Percentiles rank a stretch among this genome's conserved stretches.
Evolutionary conservation across 331 rosid species (phyloP).

Genomic region (Stylosanthes scabra): DNA sequence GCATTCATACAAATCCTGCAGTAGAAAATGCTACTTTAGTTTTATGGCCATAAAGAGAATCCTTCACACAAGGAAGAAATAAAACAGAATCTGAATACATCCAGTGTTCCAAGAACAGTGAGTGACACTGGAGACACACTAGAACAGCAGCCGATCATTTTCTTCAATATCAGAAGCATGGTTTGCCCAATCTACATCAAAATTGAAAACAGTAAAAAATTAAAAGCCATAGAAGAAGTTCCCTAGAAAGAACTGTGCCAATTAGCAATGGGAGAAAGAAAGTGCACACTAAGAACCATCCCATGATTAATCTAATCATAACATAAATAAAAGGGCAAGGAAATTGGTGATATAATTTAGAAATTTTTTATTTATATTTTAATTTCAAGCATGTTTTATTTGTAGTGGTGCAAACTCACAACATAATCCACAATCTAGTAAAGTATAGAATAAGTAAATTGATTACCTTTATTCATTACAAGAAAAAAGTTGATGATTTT

Average conservation of each 20-base stretch:
- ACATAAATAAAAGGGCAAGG: not conserved
- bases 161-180: constrained; percentile 43
- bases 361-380: not conserved
- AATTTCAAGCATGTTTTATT: not conserved
- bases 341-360: not conserved
- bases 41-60: constrained; percentile 11
- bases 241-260: not conserved
- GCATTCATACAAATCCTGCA: constrained; percentile 15
- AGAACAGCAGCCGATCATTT: constrained; percentile 30
- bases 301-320: constrained; percentile 1
- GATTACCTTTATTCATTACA: constrained; percentile 65
- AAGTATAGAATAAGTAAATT: constrained; percentile 29
- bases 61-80: constrained; percentile 26
- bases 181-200: constrained; percentile 49
- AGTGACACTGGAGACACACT: constrained; percentile 29
- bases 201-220: not conserved
- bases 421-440: constrained; percentile 19
- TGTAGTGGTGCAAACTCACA: not conserved
- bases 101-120: constrained; percentile 28
- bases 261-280: not conserved
- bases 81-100: constrained; percentile 31
- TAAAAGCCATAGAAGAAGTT: constrained; percentile 4
- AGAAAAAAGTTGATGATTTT: constrained; percentile 38
- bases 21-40: constrained; percentile 7
- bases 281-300: not conserved